These are phyloP conservation scores for Chenopodium suecicum DNA, from an alignment of 148 eudicot species.

Conservation along the genomic window DNA sequence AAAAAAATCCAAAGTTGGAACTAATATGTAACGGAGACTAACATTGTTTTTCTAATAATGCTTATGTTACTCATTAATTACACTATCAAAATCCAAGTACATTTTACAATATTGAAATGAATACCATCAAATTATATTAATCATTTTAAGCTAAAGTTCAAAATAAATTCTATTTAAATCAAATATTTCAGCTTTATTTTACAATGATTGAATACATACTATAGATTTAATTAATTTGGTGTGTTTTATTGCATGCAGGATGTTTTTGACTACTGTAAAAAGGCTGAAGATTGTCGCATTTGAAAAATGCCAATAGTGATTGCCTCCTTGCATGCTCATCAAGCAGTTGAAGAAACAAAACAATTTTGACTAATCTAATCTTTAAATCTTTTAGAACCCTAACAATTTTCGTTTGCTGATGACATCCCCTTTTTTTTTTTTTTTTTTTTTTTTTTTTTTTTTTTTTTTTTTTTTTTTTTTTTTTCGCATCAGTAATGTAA, in stretches of 20 bases:
- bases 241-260: constrained; percentile 17
- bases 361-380: constrained; percentile 1
- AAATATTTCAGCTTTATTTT: not conserved
- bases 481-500: too few species aligned
- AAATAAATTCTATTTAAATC: not conserved
- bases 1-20: too few species aligned
- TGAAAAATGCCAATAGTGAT: constrained; percentile 12
- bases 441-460: too few species aligned
- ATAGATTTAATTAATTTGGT: not conserved
- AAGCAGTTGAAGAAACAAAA: not conserved
- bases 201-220: not conserved
- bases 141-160: not conserved
- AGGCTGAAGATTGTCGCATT: constrained; percentile 30
- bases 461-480: too few species aligned
- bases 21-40: too few species aligned
- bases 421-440: too few species aligned
- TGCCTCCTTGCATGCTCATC: not conserved
- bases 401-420: not conserved
- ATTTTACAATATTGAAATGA: too few species aligned
- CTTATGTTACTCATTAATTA: too few species aligned
- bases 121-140: not conserved
- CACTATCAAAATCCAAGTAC: too few species aligned
- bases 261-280: constrained; percentile 32
- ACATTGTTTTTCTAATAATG: too few species aligned
- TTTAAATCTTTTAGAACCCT: not conserved